Conservation (phyloP, 169 alveolate genomes). For the Perkinsus olseni region DNA sequence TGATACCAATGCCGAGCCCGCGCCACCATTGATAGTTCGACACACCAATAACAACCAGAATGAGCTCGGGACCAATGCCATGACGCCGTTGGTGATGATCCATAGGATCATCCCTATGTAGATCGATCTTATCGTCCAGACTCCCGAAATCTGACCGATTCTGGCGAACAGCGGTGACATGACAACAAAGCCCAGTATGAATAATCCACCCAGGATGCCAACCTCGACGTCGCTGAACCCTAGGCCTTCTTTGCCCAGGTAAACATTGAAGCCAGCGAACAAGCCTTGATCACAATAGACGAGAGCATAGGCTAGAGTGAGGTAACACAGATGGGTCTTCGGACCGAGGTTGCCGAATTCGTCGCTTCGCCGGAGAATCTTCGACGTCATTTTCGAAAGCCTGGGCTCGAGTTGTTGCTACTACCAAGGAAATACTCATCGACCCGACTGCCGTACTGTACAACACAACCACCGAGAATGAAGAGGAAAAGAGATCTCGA, state of each 20-base stretch:
- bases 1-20: conserved; percentile 19
- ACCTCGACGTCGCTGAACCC: background rate
- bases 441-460: background rate
- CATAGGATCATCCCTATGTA: conserved; percentile 9
- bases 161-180: conserved; percentile 26
- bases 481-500: background rate
- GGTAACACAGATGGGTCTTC: background rate
- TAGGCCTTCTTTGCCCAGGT: background rate
- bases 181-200: conserved; percentile 20
- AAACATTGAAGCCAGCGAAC: background rate
- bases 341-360: background rate
- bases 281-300: background rate
- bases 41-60: conserved; percentile 14
- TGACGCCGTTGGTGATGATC: conserved; percentile 10
- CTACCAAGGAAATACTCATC: too few species aligned
- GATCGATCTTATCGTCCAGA: conserved; percentile 6
- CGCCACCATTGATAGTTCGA: conserved; percentile 13
- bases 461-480: background rate
- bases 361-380: background rate
- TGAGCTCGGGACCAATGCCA: background rate
- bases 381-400: background rate
- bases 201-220: conserved; percentile 17
- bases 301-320: background rate
- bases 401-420: background rate
- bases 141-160: background rate